Percentiles rank a stretch among this genome's conserved stretches.
phyloP scores from a whole-genome alignment of 768 basidiomycete genomes.

The Tubosaeta sp. region DNA sequence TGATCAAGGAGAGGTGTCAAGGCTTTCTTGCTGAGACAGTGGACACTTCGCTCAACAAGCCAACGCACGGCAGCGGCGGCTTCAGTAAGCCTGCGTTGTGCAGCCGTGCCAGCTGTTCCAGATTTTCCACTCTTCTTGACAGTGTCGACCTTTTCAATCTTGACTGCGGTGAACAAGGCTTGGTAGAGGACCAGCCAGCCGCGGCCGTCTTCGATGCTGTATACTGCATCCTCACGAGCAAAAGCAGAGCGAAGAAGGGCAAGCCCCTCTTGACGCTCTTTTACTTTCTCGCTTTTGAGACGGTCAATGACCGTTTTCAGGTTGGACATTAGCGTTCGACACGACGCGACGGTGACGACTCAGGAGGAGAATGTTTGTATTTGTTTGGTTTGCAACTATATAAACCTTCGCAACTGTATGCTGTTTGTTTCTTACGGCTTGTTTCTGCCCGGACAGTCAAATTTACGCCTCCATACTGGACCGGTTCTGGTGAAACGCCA shows the following conservation, averaged over 20 bases:
- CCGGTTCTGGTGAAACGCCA: conserved; percentile 81
- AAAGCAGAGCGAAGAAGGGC: conserved; percentile 48
- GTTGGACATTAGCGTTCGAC: conserved; percentile 32
- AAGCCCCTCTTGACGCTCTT: conserved; percentile 66
- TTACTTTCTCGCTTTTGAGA: conserved; percentile 60
- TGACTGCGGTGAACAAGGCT: conserved; percentile 63
- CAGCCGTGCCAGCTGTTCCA: conserved; percentile 40
- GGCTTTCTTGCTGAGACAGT: conserved; percentile 51
- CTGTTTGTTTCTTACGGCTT: conserved; percentile 38
- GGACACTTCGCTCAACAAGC: conserved; percentile 62
- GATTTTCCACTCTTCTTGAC: conserved; percentile 40
- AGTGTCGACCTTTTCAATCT: conserved; percentile 52
- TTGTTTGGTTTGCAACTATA: conserved; percentile 30
- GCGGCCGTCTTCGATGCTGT: conserved; percentile 33
- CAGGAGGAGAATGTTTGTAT: conserved; percentile 20
- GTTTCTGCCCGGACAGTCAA: conserved; percentile 76
- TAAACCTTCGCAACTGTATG: conserved; percentile 3
- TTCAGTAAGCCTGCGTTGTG: conserved; percentile 59
- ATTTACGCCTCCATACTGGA: conserved; percentile 52
- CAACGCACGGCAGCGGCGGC: conserved; percentile 66
- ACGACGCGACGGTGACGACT: conserved; percentile 16
- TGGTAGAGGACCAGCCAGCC: conserved; percentile 70
- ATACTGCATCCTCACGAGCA: conserved; percentile 42
- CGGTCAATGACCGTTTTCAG: conserved; percentile 46
- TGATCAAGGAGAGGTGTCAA: conserved; percentile 59